Evolutionary conservation across 2,329 filamentous ascomycete species (phyloP).

Genomic region (Colletotrichum melonis): DNA sequence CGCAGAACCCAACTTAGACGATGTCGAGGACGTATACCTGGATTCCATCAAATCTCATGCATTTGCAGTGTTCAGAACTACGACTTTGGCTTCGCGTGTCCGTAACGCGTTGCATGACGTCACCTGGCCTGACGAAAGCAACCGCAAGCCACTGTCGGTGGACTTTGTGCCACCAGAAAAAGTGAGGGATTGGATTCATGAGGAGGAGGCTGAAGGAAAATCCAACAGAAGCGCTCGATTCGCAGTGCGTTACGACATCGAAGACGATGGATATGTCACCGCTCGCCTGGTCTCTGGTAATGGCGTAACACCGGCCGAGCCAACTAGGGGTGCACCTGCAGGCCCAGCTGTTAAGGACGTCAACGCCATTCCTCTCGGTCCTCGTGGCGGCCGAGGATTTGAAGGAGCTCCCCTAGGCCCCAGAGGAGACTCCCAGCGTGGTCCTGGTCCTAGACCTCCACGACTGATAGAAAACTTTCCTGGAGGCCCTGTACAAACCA

Average conservation of each 20-base stretch:
- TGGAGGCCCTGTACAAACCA: constrained; percentile 45
- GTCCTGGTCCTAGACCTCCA: constrained; percentile 40
- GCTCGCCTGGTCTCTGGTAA: constrained; percentile 59
- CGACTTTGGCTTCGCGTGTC: constrained; percentile 79
- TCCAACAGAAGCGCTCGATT: constrained; percentile 65
- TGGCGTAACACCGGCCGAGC: constrained; percentile 23
- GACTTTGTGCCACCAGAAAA: constrained; percentile 88
- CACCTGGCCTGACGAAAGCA: constrained; percentile 89
- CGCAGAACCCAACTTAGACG: constrained; percentile 60
- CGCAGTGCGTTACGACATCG: constrained; percentile 78
- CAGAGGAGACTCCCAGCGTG: constrained; percentile 48
- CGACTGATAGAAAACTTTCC: constrained; percentile 35
- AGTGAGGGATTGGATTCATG: constrained; percentile 78
- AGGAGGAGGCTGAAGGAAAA: constrained; percentile 65
- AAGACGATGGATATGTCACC: constrained; percentile 63
- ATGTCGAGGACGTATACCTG: constrained; percentile 78
- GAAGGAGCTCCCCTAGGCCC: constrained; percentile 49
- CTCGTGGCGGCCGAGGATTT: constrained; percentile 36
- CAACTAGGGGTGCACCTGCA: constrained; percentile 20
- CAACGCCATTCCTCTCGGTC: constrained; percentile 52
- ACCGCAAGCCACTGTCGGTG: constrained; percentile 85
- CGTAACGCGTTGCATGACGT: constrained; percentile 80
- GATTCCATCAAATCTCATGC: constrained; percentile 91
- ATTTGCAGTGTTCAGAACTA: constrained; percentile 77
- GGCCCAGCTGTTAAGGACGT: constrained; percentile 38